Conservation (phyloP, 2,329 filamentous ascomycete species). For the Orbilia brochopaga region DNA sequence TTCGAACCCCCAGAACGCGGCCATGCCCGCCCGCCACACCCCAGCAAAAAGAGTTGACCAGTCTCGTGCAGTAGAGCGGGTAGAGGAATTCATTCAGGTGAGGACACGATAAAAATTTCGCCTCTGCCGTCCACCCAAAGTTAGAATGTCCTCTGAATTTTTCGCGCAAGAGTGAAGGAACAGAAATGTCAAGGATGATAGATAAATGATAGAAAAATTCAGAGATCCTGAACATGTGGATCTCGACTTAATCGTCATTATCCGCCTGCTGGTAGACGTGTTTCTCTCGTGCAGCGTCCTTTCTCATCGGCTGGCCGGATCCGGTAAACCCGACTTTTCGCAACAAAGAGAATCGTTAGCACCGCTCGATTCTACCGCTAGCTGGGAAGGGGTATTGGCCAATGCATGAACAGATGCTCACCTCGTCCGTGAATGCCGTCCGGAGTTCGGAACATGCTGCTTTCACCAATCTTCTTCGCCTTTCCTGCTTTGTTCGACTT, state of each 20-base stretch:
- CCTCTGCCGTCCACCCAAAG: constrained; percentile 48
- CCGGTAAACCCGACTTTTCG: constrained; percentile 87
- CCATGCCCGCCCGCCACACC: constrained; percentile 7
- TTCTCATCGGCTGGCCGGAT: constrained; percentile 93
- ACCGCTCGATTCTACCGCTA: constrained; percentile 21
- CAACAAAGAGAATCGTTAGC: constrained; percentile 11
- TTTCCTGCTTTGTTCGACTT: constrained; percentile 70
- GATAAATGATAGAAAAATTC: constrained; percentile 22
- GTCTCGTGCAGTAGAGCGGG: constrained; percentile 2
- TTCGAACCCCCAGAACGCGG: constrained; percentile 14
- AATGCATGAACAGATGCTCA: constrained; percentile 59
- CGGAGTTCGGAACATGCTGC: constrained; percentile 95
- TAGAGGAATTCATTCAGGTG: constrained; percentile 14
- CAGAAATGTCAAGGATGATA: constrained; percentile 21
- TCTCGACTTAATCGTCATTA: constrained; percentile 64
- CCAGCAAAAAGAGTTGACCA: constrained; percentile 16
- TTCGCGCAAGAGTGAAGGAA: constrained; percentile 13
- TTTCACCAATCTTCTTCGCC: constrained; percentile 71
- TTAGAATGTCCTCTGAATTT: constrained; percentile 48
- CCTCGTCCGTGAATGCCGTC: constrained; percentile 85
- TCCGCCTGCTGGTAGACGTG: constrained; percentile 83
- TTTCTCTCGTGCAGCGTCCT: constrained; percentile 76
- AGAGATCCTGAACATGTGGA: constrained; percentile 5
- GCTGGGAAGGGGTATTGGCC: constrained; percentile 3
- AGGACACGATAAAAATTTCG: constrained; percentile 23